phyloP scores from a whole-genome alignment of 2,329 filamentous ascomycete species.

The Cladosporium cucumerinum region DNA sequence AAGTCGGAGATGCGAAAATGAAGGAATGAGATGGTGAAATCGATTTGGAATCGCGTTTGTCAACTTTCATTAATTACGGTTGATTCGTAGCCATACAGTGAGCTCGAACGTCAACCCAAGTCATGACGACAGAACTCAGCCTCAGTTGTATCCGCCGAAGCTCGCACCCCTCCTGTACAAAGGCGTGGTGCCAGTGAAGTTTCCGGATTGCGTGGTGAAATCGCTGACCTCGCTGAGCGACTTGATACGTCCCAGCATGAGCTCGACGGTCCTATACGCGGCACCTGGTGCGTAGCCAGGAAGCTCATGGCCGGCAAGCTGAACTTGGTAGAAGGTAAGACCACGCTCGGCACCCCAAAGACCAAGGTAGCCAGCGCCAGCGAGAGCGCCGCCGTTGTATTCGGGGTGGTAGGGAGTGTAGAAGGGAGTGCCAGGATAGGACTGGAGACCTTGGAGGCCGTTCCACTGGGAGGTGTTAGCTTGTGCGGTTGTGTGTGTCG shows the following conservation, averaged over 20 bases:
- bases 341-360: slow-evolving; percentile 44
- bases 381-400: slow-evolving; percentile 39
- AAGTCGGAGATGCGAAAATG: not conserved
- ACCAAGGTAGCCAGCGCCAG: slow-evolving; percentile 42
- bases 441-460: slow-evolving; percentile 46
- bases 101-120: not conserved
- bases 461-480: slow-evolving; percentile 47
- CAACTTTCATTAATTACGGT: not conserved
- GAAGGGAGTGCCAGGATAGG: slow-evolving; percentile 40
- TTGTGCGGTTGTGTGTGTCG: slow-evolving; percentile 9
- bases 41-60: not conserved
- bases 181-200: slow-evolving; percentile 23
- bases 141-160: slow-evolving; percentile 8
- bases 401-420: slow-evolving; percentile 46
- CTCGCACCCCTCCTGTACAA: slow-evolving; percentile 10
- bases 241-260: slow-evolving; percentile 40
- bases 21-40: not conserved
- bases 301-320: slow-evolving; percentile 43
- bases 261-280: slow-evolving; percentile 42
- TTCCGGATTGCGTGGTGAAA: slow-evolving; percentile 24
- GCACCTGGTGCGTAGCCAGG: slow-evolving; percentile 45
- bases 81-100: not conserved
- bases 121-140: not conserved
- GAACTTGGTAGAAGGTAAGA: slow-evolving; percentile 45
- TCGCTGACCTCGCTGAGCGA: slow-evolving; percentile 33